These are phyloP conservation scores for Castanea mollissima DNA, from an alignment of 306 rosid species.

Conservation along the genomic window DNA sequence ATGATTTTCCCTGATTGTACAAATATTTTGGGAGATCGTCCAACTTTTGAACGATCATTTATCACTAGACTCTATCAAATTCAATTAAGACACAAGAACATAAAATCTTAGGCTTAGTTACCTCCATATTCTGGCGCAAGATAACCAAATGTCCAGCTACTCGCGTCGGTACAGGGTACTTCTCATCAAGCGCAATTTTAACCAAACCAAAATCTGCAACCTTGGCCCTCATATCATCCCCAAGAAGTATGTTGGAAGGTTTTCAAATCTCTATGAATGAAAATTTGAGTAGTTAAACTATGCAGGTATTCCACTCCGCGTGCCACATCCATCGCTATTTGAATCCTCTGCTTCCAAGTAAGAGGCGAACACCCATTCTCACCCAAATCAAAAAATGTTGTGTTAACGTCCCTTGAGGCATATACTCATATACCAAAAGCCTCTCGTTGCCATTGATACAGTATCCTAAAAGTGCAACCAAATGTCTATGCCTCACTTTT, in stretches of 20 bases:
- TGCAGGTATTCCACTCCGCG: slow-evolving; percentile 88
- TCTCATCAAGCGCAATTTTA: slow-evolving; percentile 69
- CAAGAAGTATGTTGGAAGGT: slow-evolving; percentile 84
- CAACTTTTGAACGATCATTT: no score
- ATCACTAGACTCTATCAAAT: no score
- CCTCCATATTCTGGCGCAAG: slow-evolving; percentile 93
- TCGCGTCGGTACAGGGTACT: slow-evolving; percentile 66
- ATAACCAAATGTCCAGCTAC: slow-evolving; percentile 89
- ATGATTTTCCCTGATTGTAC: no score
- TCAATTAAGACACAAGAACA: background rate
- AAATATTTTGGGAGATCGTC: no score
- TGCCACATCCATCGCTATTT: slow-evolving; percentile 84
- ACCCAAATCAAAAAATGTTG: slow-evolving; percentile 68
- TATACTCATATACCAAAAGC: slow-evolving; percentile 75
- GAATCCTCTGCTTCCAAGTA: slow-evolving; percentile 75
- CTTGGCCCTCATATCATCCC: slow-evolving; percentile 85
- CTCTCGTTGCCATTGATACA: slow-evolving; percentile 81
- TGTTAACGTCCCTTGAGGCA: slow-evolving; percentile 87
- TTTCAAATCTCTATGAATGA: slow-evolving; percentile 86
- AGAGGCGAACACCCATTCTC: slow-evolving; percentile 51
- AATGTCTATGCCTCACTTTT: slow-evolving; percentile 77
- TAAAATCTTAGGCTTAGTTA: slow-evolving; percentile 29
- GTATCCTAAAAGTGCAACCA: slow-evolving; percentile 76
- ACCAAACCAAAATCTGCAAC: slow-evolving; percentile 93
- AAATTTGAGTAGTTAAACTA: slow-evolving; percentile 82